Percentiles rank a stretch among this genome's conserved stretches.
These are phyloP conservation scores for Pyronema omphalodes DNA, from an alignment of 495 filamentous ascomycete genomes.

Conservation along the genomic window DNA sequence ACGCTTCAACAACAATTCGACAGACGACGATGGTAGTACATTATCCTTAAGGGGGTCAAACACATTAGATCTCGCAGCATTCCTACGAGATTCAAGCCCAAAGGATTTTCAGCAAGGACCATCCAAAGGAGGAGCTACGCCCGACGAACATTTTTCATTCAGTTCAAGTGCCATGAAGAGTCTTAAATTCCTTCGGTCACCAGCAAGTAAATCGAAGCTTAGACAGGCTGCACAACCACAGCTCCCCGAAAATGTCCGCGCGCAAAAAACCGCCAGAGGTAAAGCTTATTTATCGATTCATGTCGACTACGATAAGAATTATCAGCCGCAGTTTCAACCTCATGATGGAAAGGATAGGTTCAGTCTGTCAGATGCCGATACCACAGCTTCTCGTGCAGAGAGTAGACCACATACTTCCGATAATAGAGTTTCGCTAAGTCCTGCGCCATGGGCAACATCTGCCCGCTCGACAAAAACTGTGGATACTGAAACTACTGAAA, in stretches of 20 bases:
- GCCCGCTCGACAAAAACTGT: constrained; percentile 10
- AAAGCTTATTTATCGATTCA: constrained; percentile 22
- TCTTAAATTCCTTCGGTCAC: constrained; percentile 16
- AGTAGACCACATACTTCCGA: constrained; percentile 2
- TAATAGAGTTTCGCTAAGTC: constrained; percentile 5
- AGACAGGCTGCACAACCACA: not conserved
- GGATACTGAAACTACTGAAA: constrained; percentile 12
- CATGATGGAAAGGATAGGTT: constrained; percentile 6
- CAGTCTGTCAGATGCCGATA: not conserved
- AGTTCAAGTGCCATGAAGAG: constrained; percentile 6
- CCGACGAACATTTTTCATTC: constrained; percentile 1
- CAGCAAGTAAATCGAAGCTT: constrained; percentile 3
- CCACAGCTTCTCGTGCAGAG: too few species aligned
- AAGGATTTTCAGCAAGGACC: constrained; percentile 12
- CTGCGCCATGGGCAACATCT: constrained; percentile 8
- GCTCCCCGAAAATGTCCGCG: constrained; percentile 10
- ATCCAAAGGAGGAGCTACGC: constrained; percentile 3
- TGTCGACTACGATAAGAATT: constrained; percentile 16
- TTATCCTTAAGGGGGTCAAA: constrained; percentile 10
- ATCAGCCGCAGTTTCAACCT: not conserved
- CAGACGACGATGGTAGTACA: constrained; percentile 10
- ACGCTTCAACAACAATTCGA: constrained; percentile 7
- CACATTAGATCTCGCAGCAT: constrained; percentile 20
- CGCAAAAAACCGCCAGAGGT: constrained; percentile 18
- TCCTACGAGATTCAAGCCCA: constrained; percentile 16